Evolutionary conservation across 2,329 filamentous ascomycete genomes (phyloP), one percentile per base, ranked within the genome.

Genomic region (Exophiala lecanii-corni): DNA sequence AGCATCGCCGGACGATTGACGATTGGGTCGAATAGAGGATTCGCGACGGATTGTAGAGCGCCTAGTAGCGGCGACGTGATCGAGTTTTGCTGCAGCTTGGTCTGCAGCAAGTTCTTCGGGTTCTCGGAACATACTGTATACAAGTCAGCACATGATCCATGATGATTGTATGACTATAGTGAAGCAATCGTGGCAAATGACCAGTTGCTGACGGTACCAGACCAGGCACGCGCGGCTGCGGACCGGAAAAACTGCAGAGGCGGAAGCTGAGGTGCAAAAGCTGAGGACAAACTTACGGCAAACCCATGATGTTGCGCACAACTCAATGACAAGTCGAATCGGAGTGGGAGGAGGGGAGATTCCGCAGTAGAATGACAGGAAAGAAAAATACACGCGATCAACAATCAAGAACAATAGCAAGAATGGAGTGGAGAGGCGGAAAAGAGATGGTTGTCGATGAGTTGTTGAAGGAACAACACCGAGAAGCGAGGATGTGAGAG

Each of bases 1-100:
- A n/a, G 15, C 16, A 18, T 35, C 33, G 33, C 37, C 44, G 36
- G 44, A 35, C 36, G 46, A 25, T 19, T 38, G 39, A 30, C 52
- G 46, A 10, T 42, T 45, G 12, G 50, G 53, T 34, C 51, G 49
- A 18, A 68, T 59, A 34, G 61, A 58, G 45, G 63, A 55, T 50
- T 72, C 69, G 45, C 78, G 74, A 47, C 78, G 74, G 56, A 82
- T 81, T 31, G 74, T 63, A 28, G 76, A 80, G 57, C 78, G 74
- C 28, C 43, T 28, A 42, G 71, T 64, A 43, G 67, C 59, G 35
- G 74, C 74, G 44, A 71, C 71, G 26, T 69, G 61, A 56, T 81
- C 77, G 50, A 59, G 61, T 59, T 78, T 79, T 50, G 66, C 58
- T 40, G 66, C 59, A 45, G 67, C 62, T 41, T 51, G 45, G 41